phyloP scores from a whole-genome alignment of 345 rosid species.

The Citrus reticulata region DNA sequence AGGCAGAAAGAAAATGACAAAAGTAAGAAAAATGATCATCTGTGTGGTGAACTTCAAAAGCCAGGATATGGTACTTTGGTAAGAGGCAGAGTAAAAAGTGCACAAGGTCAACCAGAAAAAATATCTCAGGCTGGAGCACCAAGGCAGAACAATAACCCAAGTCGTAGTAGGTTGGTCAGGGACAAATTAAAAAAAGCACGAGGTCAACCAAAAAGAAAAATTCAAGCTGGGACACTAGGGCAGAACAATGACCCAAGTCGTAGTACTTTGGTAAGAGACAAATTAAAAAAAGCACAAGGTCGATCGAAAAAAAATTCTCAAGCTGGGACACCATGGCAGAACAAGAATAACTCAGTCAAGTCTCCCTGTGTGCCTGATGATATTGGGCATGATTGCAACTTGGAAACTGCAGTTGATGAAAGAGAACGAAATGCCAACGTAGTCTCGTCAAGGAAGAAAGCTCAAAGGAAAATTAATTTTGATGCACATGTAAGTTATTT shows the following conservation, averaged over 20 bases:
- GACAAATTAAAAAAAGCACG: not conserved
- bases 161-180: not conserved
- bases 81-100: not conserved
- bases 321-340: not conserved
- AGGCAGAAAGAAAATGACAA: not conserved
- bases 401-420: not conserved
- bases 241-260: not conserved
- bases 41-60: not conserved
- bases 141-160: not conserved
- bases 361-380: not conserved
- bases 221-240: not conserved
- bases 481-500: conserved; percentile 34
- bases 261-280: not conserved
- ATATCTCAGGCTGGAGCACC: not conserved
- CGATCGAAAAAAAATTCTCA: not conserved
- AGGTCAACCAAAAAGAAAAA: not conserved
- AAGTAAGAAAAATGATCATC: not conserved
- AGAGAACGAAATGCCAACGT: conserved; percentile 6
- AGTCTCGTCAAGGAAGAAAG: conserved; percentile 11
- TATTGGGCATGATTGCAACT: not conserved
- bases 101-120: not conserved
- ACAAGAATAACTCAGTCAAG: not conserved
- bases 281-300: not conserved
- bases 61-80: not conserved
- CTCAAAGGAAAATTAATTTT: conserved; percentile 32